These are phyloP conservation scores for Naematelia encephala DNA, from an alignment of 768 basidiomycete genomes.

Conservation along the genomic window DNA sequence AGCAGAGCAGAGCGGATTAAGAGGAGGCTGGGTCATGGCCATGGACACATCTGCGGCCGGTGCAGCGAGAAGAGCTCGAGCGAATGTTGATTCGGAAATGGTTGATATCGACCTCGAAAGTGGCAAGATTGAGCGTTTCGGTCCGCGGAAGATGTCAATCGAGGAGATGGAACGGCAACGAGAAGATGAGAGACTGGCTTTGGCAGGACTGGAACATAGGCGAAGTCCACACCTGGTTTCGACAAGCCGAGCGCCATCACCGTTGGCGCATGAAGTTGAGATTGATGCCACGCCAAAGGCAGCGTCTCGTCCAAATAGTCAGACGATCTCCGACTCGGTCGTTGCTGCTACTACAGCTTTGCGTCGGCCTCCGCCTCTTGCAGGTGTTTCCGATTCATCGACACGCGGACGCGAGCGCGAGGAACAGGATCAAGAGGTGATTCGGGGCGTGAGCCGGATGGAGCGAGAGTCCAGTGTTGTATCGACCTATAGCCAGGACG, in stretches of 20 bases:
- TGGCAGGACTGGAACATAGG: slow-evolving; percentile 36
- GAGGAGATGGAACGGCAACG: slow-evolving; percentile 28
- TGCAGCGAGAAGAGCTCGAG: slow-evolving; percentile 13
- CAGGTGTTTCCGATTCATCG: slow-evolving; percentile 13
- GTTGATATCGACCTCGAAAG: slow-evolving; percentile 52
- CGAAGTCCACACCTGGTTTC: slow-evolving; percentile 14
- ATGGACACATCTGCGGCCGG: slow-evolving; percentile 23
- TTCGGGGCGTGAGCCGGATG: slow-evolving; percentile 10
- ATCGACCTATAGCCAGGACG: slow-evolving; percentile 26
- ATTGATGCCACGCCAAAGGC: slow-evolving; percentile 18
- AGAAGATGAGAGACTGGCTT: slow-evolving; percentile 31
- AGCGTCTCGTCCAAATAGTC: not conserved
- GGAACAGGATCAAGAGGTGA: slow-evolving; percentile 21
- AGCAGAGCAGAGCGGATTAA: slow-evolving; percentile 45
- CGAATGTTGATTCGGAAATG: slow-evolving; percentile 36
- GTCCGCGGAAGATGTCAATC: slow-evolving; percentile 22
- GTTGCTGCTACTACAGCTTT: slow-evolving; percentile 25
- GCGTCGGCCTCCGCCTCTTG: slow-evolving; percentile 28
- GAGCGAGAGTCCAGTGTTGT: slow-evolving; percentile 31
- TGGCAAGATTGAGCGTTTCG: slow-evolving; percentile 43
- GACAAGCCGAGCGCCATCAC: slow-evolving; percentile 23
- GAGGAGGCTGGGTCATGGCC: slow-evolving; percentile 52
- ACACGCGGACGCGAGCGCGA: slow-evolving; percentile 9
- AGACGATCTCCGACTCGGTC: slow-evolving; percentile 19
- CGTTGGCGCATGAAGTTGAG: slow-evolving; percentile 29